Conservation (phyloP, 495 filamentous ascomycete species). For the Penicillium ucsense region DNA sequence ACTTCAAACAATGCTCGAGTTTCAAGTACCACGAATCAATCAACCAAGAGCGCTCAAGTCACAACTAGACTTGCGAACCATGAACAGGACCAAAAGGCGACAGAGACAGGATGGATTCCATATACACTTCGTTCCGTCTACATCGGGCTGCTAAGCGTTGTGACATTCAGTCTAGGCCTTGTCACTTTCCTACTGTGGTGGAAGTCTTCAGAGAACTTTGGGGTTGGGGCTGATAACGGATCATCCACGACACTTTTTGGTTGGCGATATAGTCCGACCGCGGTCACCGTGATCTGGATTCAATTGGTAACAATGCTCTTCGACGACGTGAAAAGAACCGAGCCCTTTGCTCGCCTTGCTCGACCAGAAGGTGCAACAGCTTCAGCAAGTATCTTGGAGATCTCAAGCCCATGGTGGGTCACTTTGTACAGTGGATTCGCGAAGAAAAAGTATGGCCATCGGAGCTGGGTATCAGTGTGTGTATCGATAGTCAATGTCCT, state of each 20-base stretch:
- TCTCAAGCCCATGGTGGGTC: conserved; percentile 18
- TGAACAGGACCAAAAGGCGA: background rate
- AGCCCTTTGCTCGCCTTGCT: conserved; percentile 24
- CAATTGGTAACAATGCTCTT: conserved; percentile 18
- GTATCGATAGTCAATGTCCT: conserved; percentile 21
- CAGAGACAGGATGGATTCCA: conserved; percentile 2
- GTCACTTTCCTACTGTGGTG: conserved; percentile 9
- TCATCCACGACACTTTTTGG: conserved; percentile 20
- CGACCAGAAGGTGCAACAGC: conserved; percentile 16
- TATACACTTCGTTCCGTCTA: conserved; percentile 7
- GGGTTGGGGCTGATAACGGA: conserved; percentile 19
- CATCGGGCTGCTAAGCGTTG: conserved; percentile 1
- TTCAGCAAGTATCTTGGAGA: conserved; percentile 13
- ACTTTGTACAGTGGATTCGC: conserved; percentile 15
- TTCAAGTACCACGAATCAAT: background rate
- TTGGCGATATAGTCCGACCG: conserved; percentile 24
- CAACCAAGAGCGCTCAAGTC: too few relatives aligned
- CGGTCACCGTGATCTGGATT: conserved; percentile 22
- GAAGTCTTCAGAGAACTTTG: conserved; percentile 15
- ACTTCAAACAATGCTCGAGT: background rate
- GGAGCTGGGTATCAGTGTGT: conserved; percentile 21
- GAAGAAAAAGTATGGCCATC: conserved; percentile 12
- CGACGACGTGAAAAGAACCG: conserved; percentile 23
- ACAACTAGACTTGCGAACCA: background rate
- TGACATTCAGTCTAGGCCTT: conserved; percentile 3